These are phyloP conservation scores for Phytopythium mirpurense DNA, from an alignment of 352 stramenopile species.

Conservation along the genomic window DNA sequence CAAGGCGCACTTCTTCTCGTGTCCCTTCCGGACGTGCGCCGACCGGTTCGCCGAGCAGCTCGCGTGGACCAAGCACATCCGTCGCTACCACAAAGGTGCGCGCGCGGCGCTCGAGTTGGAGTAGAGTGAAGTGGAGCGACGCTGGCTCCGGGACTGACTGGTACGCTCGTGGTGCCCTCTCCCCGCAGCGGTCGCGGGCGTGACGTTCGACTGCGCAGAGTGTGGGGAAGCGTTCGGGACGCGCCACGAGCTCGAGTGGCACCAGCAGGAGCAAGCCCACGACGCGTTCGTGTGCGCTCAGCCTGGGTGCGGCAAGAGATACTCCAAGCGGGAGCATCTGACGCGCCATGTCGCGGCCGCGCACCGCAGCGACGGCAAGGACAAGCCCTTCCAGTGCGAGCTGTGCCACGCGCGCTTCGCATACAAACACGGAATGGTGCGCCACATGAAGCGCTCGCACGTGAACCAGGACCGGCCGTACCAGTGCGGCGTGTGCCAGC, in stretches of 20 bases:
- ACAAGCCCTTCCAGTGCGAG: conserved; percentile 54
- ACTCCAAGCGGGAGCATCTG: conserved; percentile 63
- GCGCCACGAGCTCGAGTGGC: conserved; percentile 24
- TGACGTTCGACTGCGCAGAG: conserved; percentile 1
- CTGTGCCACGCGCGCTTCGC: conserved; percentile 51
- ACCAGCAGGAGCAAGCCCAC: conserved; percentile 12
- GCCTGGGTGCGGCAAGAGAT: conserved; percentile 40
- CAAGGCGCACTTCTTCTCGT: conserved; percentile 4
- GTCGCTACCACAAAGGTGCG: conserved; percentile 14
- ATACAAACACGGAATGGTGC: conserved; percentile 64
- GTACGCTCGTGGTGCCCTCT: too few relatives aligned
- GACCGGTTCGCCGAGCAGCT: conserved; percentile 10
- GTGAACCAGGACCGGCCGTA: conserved; percentile 51
- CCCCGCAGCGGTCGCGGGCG: neutral
- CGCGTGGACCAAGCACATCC: conserved; percentile 9
- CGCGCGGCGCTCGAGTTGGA: too few relatives aligned
- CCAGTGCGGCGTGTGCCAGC: conserved; percentile 49
- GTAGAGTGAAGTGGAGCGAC: too few relatives aligned
- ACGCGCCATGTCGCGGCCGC: conserved; percentile 42
- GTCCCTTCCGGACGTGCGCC: conserved; percentile 9
- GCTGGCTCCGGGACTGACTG: too few relatives aligned
- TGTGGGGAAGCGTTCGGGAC: conserved; percentile 14
- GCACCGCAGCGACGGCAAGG: conserved; percentile 20
- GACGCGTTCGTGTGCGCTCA: conserved; percentile 34
- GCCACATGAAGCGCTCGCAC: conserved; percentile 47